These are phyloP conservation scores for Suillus discolor DNA, from an alignment of 768 basidiomycete genomes.

Conservation along the genomic window DNA sequence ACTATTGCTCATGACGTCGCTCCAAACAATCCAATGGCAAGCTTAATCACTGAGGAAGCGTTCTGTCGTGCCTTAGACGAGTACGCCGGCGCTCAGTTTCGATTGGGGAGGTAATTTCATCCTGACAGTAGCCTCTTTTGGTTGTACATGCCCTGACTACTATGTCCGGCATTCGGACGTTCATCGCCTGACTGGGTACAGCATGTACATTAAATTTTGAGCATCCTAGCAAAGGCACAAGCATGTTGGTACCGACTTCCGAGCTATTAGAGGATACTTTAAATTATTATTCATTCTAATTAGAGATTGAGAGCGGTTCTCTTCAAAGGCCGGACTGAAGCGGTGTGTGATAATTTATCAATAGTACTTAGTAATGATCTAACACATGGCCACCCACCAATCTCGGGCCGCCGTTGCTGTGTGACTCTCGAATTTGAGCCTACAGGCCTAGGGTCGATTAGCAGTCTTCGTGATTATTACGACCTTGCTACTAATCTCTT, in stretches of 20 bases:
- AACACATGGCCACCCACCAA: too few relatives aligned
- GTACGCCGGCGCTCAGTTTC: constrained; percentile 74
- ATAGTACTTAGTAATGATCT: neutral
- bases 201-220: neutral
- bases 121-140: neutral
- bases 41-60: constrained; percentile 50
- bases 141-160: neutral
- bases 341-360: neutral
- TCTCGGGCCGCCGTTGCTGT: too few relatives aligned
- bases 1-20: constrained; percentile 22
- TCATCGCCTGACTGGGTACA: neutral
- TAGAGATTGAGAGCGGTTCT: neutral
- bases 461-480: too few relatives aligned
- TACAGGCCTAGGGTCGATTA: too few relatives aligned
- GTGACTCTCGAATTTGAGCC: too few relatives aligned
- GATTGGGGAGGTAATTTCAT: constrained; percentile 64
- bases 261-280: neutral
- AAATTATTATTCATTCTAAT: neutral
- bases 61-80: constrained; percentile 76
- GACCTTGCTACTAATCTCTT: too few relatives aligned
- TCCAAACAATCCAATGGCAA: too few relatives aligned
- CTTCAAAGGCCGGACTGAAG: neutral
- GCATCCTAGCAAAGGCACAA: neutral
- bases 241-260: neutral
- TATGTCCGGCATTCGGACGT: neutral